Percentiles rank a stretch among this genome's conserved stretches.
Conservation (phyloP, 139 green algal genomes). For the Microglena sp. region DNA sequence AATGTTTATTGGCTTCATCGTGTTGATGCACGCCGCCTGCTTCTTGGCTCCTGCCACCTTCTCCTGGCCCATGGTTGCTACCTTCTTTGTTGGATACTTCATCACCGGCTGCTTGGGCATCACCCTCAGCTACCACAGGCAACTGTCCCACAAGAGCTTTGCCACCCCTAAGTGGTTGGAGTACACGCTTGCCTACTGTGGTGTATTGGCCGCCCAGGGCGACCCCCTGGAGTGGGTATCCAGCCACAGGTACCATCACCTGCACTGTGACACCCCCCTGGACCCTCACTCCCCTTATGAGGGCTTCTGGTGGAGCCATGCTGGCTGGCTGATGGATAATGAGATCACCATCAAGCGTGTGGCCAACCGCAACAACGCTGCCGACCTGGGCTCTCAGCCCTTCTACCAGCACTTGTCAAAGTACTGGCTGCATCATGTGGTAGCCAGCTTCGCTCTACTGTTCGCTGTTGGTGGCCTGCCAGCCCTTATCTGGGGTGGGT, state of each 20-base stretch:
- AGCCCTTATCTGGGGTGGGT: constrained; percentile 42
- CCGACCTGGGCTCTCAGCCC: constrained; percentile 71
- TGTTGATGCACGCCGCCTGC: constrained; percentile 61
- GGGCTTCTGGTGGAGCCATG: constrained; percentile 95
- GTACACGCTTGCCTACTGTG: constrained; percentile 92
- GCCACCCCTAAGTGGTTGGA: constrained; percentile 76
- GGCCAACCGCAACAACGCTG: constrained; percentile 59
- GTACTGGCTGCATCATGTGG: constrained; percentile 48
- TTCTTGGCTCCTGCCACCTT: constrained; percentile 71
- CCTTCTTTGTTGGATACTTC: constrained; percentile 75
- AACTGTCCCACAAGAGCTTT: constrained; percentile 88
- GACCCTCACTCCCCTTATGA: constrained; percentile 95
- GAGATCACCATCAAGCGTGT: constrained; percentile 62
- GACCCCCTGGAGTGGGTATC: constrained; percentile 78
- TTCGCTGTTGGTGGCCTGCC: constrained; percentile 56
- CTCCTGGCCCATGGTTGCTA: constrained; percentile 63
- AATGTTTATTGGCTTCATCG: constrained; percentile 65
- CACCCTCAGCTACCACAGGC: constrained; percentile 81
- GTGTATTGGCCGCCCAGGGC: constrained; percentile 79
- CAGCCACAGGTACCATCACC: constrained; percentile 57
- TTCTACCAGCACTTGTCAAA: constrained; percentile 68
- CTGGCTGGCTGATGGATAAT: constrained; percentile 95
- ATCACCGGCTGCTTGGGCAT: constrained; percentile 89
- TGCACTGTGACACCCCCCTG: constrained; percentile 50
- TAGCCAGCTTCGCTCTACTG: constrained; percentile 52